Base-by-base conservation (phyloP, 306 rosid species). In the Gleditsia sinensis region DNA sequence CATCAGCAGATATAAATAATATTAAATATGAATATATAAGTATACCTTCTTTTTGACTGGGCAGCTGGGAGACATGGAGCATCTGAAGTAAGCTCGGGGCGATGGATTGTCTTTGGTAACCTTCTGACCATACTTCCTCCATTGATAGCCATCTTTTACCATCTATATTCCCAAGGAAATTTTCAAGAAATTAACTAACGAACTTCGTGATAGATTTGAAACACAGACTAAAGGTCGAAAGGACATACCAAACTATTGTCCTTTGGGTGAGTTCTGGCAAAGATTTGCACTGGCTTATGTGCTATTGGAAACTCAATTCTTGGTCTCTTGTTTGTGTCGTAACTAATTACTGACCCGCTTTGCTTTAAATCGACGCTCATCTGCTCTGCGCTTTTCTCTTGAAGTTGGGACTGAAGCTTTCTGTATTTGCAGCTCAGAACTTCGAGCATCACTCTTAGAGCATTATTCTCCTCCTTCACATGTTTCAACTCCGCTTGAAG, bases 41-140 rank as follows among this genome's bases (percentile, higher is more conserved):
- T n/a, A 5, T 67, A 90, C 96, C 96, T 86, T 91, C 90, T 88
- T 91, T 76, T 91, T 91, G 62, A 84, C 97, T 0, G 88, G 86
- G 73, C 97, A 91, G 27, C 27, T 54, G 4, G 94, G 97, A 75
- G 97, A 87, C 85, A 85, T 76, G 51, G 90, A 85, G 30, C 97
- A 88, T 83, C 90, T 88, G 36, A 78, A 88, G 78, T 91, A 91
- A 82, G 97, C 97, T 85, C 97, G 71, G 48, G 96, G 97, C 56
- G 81, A 87, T 4, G 84, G 87, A 77, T 88, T 86, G 46, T 88
- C 90, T 82, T 91, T 91, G 61, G 97, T 91, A 32, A 91, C 90
- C 77, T 91, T 91, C 61, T 91, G 94, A 12, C 97, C 97, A 76
- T 91, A 91, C 84, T 91, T 91, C 60, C 94, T 86, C 97, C 97